Conservation (phyloP, 1,284 basidiomycete genomes). For the Cutaneotrichosporon cavernicola region DNA sequence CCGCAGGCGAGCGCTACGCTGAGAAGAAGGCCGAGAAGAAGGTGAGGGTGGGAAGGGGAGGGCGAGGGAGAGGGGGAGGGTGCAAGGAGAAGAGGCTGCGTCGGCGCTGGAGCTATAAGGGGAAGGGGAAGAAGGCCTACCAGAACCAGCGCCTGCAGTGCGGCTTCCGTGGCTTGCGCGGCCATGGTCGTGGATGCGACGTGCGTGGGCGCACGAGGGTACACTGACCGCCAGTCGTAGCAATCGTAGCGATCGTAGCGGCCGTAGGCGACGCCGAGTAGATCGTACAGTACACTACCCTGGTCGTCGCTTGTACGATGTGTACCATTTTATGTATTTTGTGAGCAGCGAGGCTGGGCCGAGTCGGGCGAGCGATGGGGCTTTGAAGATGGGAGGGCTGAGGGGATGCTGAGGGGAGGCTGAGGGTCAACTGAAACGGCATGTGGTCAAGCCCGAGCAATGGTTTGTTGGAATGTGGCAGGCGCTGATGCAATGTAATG, state of each 20-base stretch:
- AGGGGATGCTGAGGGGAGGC: too few relatives aligned
- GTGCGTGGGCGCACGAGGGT: conserved; percentile 6
- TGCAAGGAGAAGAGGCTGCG: background rate
- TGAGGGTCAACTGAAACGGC: background rate
- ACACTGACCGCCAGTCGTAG: conserved; percentile 1
- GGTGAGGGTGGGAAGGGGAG: background rate
- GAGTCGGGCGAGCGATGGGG: background rate
- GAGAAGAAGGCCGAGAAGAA: background rate
- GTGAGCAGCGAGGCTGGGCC: background rate
- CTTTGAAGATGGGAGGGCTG: background rate
- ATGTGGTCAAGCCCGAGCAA: background rate
- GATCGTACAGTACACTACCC: background rate
- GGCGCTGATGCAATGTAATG: too few relatives aligned
- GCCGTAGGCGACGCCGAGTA: background rate
- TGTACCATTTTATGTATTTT: background rate
- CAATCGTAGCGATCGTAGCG: background rate
- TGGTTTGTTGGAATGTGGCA: too few relatives aligned
- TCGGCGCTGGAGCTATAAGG: background rate
- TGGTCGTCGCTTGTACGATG: background rate
- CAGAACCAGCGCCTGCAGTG: conserved; percentile 7
- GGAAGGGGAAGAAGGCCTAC: background rate
- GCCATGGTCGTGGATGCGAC: background rate
- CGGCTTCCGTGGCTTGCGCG: conserved; percentile 5
- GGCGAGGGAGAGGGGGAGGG: background rate
- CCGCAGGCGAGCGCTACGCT: background rate